Conservation (phyloP, 768 basidiomycete species). For the Cubamyces lactineus region DNA sequence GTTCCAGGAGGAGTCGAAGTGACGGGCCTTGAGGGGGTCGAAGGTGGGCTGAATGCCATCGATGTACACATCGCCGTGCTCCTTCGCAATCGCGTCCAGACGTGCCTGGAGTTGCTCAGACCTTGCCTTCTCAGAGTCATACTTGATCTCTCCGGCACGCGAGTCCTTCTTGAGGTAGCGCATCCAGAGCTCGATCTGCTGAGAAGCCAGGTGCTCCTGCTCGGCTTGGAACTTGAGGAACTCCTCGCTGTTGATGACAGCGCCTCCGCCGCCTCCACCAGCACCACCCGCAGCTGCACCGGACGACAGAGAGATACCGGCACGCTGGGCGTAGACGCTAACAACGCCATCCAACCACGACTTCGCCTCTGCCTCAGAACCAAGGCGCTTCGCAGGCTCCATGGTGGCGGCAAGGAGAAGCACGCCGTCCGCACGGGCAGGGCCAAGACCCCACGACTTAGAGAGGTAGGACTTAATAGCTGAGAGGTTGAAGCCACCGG, state of each 20-base stretch:
- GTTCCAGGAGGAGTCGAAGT: slow-evolving; percentile 99
- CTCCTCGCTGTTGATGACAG: slow-evolving; percentile 96
- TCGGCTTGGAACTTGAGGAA: slow-evolving; percentile 96
- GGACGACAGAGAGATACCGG: slow-evolving; percentile 82
- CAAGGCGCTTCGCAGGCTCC: slow-evolving; percentile 93
- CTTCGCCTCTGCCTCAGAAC: slow-evolving; percentile 90
- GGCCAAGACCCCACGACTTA: slow-evolving; percentile 95
- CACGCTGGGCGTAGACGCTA: slow-evolving; percentile 81
- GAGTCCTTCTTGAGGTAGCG: slow-evolving; percentile 95
- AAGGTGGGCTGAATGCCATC: slow-evolving; percentile 95
- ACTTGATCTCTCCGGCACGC: slow-evolving; percentile 87
- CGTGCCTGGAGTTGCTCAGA: slow-evolving; percentile 74
- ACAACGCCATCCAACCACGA: slow-evolving; percentile 90
- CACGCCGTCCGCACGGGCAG: slow-evolving; percentile 86
- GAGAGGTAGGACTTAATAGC: slow-evolving; percentile 86
- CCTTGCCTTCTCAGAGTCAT: slow-evolving; percentile 84
- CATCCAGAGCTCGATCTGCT: slow-evolving; percentile 96
- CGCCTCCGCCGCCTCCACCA: slow-evolving; percentile 69
- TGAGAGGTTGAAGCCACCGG: slow-evolving; percentile 95
- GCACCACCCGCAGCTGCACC: slow-evolving; percentile 64
- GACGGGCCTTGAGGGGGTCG: slow-evolving; percentile 93
- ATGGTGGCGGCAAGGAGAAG: slow-evolving; percentile 89
- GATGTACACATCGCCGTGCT: slow-evolving; percentile 93
- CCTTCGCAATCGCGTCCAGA: slow-evolving; percentile 84
- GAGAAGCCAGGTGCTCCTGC: slow-evolving; percentile 88